Evolutionary conservation across 75 land plant genomes (phyloP), one percentile per base, ranked within the genome.

Genomic region (Isoetes taiwanensis): DNA sequence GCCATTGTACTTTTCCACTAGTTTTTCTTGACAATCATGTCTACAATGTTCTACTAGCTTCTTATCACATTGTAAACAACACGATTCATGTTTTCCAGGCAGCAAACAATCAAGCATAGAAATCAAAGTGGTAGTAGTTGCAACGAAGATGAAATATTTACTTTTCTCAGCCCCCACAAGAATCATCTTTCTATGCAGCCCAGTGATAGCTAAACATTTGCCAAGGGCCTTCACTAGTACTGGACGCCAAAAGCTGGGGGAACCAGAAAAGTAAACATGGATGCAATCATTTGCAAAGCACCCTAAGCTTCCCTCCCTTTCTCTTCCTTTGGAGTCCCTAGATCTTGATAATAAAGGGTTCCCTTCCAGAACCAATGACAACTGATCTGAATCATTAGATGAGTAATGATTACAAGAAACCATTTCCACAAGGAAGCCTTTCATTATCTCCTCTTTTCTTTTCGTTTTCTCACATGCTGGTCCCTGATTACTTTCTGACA

Each of bases 101-200:
- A 6, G 30, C 30, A 33, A 30, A 59, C 50, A 30, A 27, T 20
- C 16, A 4, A 59, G 3, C 17, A 1, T 32, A 28, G 24, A 64
- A 12, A 84, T 39, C 12, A 38, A 28, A 41, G 71, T 65, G 12
- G 57, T 66, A 54, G 61, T 72, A 17, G 76, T 69, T 1, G 84
- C 70, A 3, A 80, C 80, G 66, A 75, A 78, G 68, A 83, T 70
- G 20, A 52, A 35, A 14, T 72, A 65, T 23, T 64, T 30, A 29
- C 64, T 70, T 32, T 34, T 53, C 42, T 74, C 59, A n/a, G 56
- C 57, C 6, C 77, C 84, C 4, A 83, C 67, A 38, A 35, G 67
- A 28, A 86, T 65, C 42, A 78, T 35, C 70, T 82, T 90, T 61
- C 72, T 82, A 64, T 68, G 75, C 69, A 90, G 66, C 1, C 74